These are phyloP conservation scores for Boehmeria nivea DNA, from an alignment of 306 rosid species.

Conservation along the genomic window DNA sequence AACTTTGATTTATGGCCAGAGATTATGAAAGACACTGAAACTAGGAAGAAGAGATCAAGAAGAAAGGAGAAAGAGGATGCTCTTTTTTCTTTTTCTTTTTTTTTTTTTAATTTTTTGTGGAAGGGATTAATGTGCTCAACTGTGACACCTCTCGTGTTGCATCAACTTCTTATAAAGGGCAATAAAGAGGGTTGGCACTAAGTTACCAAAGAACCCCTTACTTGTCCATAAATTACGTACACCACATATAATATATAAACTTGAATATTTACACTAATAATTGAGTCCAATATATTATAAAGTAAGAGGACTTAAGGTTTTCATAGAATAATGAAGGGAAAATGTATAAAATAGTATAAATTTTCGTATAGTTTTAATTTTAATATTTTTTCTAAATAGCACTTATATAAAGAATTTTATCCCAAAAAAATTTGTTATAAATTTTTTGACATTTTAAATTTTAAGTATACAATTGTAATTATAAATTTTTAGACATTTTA, in stretches of 20 bases:
- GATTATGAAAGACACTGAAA: constrained; percentile 3
- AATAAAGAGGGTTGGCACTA: background rate
- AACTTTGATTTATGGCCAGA: background rate
- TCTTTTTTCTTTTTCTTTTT: background rate
- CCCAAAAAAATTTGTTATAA: too few relatives aligned
- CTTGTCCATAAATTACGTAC: constrained; percentile 7
- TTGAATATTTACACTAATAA: too few relatives aligned
- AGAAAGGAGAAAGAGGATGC: background rate
- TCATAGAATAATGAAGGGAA: too few relatives aligned
- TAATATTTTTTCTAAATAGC: too few relatives aligned
- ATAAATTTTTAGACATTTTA: too few relatives aligned
- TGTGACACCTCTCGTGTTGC: constrained; percentile 33
- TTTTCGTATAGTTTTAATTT: too few relatives aligned
- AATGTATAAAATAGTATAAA: too few relatives aligned
- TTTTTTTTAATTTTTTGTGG: background rate
- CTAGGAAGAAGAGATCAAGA: constrained; percentile 9
- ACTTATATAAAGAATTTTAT: too few relatives aligned
- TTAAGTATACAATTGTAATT: too few relatives aligned
- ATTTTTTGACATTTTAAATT: too few relatives aligned
- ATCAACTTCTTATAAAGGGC: constrained; percentile 36
- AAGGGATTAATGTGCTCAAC: constrained; percentile 14
- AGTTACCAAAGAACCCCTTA: constrained; percentile 47
- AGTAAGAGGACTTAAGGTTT: too few relatives aligned
- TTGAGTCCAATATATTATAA: too few relatives aligned
- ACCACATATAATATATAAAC: background rate